These are phyloP conservation scores for Nemania sp. DNA, from an alignment of 2,329 filamentous ascomycete species.

Conservation along the genomic window DNA sequence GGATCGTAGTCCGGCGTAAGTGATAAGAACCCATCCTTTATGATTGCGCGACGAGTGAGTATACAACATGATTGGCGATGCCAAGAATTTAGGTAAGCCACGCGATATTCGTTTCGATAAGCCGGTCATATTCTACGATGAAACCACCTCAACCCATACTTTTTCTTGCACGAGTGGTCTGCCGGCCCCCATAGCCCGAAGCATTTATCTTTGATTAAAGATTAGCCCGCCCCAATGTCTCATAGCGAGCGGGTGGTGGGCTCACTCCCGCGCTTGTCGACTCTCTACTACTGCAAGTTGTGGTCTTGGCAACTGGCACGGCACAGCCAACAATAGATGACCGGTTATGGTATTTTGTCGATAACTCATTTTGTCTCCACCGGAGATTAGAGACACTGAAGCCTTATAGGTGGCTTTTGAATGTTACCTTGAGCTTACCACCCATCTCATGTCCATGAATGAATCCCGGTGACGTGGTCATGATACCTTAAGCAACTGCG, in stretches of 20 bases:
- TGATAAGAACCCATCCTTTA: constrained; percentile 2
- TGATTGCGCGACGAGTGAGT: not conserved
- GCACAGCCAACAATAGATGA: not conserved
- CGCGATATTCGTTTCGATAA: not conserved
- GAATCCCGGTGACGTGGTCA: constrained; percentile 7
- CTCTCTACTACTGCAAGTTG: constrained; percentile 2
- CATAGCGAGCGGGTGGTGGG: not conserved
- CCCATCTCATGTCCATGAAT: not conserved
- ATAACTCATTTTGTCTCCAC: constrained; percentile 5
- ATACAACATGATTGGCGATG: not conserved
- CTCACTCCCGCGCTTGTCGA: not conserved
- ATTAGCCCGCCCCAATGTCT: not conserved
- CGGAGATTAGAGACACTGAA: not conserved
- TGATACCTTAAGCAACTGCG: not conserved
- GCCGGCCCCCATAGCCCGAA: not conserved
- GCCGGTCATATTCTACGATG: not conserved
- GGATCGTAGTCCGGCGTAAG: not conserved
- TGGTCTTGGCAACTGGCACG: constrained; percentile 10
- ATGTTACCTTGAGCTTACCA: constrained; percentile 1
- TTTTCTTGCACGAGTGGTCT: not conserved
- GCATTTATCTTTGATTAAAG: constrained; percentile 9
- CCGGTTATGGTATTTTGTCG: not conserved
- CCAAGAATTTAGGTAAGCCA: constrained; percentile 1
- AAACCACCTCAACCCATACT: not conserved
- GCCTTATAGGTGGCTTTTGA: not conserved